Percentiles rank a stretch among this genome's conserved stretches.
Conservation (phyloP, 2,329 filamentous ascomycete species). For the Coccinonectria pachysandricola region DNA sequence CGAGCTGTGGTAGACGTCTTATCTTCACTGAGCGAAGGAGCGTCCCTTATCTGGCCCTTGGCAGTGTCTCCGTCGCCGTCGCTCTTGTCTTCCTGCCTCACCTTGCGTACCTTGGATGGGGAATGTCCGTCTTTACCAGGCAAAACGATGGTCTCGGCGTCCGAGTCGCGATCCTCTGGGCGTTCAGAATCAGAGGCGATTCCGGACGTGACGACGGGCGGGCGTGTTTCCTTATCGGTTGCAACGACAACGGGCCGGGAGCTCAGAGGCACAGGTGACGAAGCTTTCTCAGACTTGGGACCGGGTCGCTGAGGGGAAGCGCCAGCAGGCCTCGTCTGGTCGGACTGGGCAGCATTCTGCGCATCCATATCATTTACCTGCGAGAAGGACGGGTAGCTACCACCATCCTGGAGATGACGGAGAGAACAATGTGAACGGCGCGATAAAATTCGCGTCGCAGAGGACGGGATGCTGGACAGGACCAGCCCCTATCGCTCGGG, state of each 20-base stretch:
- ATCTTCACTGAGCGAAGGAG: slow-evolving; percentile 25
- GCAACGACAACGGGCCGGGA: slow-evolving; percentile 10
- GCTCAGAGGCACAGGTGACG: slow-evolving; percentile 17
- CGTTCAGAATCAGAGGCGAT: slow-evolving; percentile 24
- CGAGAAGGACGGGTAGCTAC: slow-evolving; percentile 37
- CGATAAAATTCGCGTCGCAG: slow-evolving; percentile 19
- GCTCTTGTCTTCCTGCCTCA: slow-evolving; percentile 54
- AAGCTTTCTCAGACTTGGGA: slow-evolving; percentile 12
- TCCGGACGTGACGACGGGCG: slow-evolving; percentile 23
- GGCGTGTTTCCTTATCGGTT: slow-evolving; percentile 15
- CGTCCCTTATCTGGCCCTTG: slow-evolving; percentile 22
- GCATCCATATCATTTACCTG: slow-evolving; percentile 59
- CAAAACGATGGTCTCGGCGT: slow-evolving; percentile 62
- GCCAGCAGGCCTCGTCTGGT: slow-evolving; percentile 47
- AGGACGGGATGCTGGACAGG: slow-evolving; percentile 4
- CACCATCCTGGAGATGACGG: slow-evolving; percentile 44
- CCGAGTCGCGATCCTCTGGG: slow-evolving; percentile 51
- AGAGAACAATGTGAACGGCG: slow-evolving; percentile 11
- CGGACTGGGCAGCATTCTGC: slow-evolving; percentile 56
- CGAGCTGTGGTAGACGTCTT: slow-evolving; percentile 26
- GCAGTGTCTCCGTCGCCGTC: slow-evolving; percentile 40
- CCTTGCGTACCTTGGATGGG: slow-evolving; percentile 52
- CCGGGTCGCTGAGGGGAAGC: slow-evolving; percentile 39
- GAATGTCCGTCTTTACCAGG: slow-evolving; percentile 55
- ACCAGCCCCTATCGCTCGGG: slow-evolving; percentile 9